Evolutionary conservation across 164 flowering plant genomes (phyloP), one percentile per base, ranked within the genome.

Genomic region (Saururus chinensis): DNA sequence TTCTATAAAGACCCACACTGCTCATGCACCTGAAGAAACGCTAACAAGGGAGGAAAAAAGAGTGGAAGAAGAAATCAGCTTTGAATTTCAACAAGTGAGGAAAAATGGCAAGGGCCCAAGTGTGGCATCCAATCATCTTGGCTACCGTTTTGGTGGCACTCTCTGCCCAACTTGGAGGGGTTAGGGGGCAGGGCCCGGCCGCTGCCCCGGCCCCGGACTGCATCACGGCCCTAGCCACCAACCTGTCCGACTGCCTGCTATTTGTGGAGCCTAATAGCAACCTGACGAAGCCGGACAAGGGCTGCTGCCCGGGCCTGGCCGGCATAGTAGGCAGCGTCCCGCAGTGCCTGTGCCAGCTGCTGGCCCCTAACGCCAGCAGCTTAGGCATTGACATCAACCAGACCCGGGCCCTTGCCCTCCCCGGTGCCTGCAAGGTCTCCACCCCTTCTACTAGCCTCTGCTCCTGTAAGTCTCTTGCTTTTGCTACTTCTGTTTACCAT

Each of bases 251-350:
- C 53, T 89, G 96, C 64, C 55, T 85, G 62, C 64, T 76, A 3
- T 89, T 56, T 42, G 91, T 84, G 16, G 67, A 72, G 48, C 49
- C 22, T 1, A 88, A 83, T 7, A 87, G 93, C 75, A 85, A 81
- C 11, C 20, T 62, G 63, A 79, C 80, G 19, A 60, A 19, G 66
- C 96, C 93, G 1, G 87, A 78, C 3, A 71, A 71, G 62, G 71
- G 65, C 0, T 89, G 96, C 69, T 89, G 93, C 65, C 73, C 78
- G 10, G 86, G 78, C 70, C 68, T 89, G n/a, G 76, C 81, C 4
- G 80, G 79, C 26, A 66, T 89, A 61, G 74, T 87, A 37, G 81
- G 80, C 10, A 82, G 75, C 56, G 24, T 62, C 40, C 92, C 92
- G 0, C 23, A 59, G 7, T 89, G 95, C 63, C 60, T 85, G 65